Conservation (phyloP, 306 rosid genomes). For the Cicer bijugum region DNA sequence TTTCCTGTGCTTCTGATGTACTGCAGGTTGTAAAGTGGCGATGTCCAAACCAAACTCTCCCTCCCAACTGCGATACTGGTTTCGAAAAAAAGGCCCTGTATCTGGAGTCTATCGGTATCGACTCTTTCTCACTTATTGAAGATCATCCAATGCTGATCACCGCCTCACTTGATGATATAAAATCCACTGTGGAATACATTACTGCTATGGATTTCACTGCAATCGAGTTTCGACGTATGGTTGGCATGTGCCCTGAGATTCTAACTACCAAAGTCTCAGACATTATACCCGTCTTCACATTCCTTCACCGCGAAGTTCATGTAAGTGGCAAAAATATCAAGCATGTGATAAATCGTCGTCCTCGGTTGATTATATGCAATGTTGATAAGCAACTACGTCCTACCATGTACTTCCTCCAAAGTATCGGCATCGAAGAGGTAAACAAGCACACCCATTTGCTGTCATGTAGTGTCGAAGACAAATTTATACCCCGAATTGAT, state of each 20-base stretch:
- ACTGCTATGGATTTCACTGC: conserved; percentile 65
- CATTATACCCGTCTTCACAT: conserved; percentile 69
- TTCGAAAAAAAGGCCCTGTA: conserved; percentile 72
- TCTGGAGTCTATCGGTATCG: conserved; percentile 84
- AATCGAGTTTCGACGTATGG: conserved; percentile 64
- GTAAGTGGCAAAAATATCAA: conserved; percentile 62
- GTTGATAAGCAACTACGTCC: conserved; percentile 79
- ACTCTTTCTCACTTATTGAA: conserved; percentile 68
- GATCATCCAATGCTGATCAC: conserved; percentile 68
- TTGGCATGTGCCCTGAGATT: conserved; percentile 80
- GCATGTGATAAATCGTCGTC: conserved; percentile 76
- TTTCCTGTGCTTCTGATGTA: conserved; percentile 30
- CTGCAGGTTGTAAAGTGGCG: conserved; percentile 59
- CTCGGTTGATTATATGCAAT: conserved; percentile 74
- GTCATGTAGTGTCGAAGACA: conserved; percentile 81
- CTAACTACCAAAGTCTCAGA: conserved; percentile 66
- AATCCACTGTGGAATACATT: conserved; percentile 66
- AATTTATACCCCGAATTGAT: conserved; percentile 71
- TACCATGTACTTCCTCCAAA: conserved; percentile 87
- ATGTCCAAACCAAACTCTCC: conserved; percentile 52
- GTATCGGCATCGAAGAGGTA: conserved; percentile 76
- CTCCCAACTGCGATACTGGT: conserved; percentile 42
- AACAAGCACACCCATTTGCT: conserved; percentile 69
- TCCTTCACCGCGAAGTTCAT: conserved; percentile 72
- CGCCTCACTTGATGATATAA: conserved; percentile 60